Evolutionary conservation across 306 rosid species (phyloP).

Genomic region (cucumber (Cucumis sativus)): DNA sequence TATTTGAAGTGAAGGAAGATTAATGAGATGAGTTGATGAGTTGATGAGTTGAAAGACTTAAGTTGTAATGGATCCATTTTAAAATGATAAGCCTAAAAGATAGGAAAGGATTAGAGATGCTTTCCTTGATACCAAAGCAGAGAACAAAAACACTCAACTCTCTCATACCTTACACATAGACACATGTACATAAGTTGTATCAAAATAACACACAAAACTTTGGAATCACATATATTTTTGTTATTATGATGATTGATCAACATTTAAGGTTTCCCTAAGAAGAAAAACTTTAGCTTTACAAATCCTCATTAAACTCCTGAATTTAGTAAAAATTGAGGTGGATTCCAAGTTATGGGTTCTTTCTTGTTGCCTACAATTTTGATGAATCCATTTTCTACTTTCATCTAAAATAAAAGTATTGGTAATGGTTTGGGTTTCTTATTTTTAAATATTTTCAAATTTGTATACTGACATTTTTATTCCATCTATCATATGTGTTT

Average conservation of each 20-base stretch:
- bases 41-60: no score
- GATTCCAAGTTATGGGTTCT: not conserved
- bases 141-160: not conserved
- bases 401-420: not conserved
- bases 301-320: not conserved
- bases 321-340: slow-evolving; percentile 5
- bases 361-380: not conserved
- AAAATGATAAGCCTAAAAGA: not conserved
- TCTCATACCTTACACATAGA: not conserved
- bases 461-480: no score
- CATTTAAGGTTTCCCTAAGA: not conserved
- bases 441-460: no score
- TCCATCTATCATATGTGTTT: no score
- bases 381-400: not conserved
- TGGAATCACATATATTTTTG: not conserved
- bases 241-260: not conserved
- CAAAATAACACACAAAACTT: not conserved
- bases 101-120: not conserved
- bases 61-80: no score
- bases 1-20: no score
- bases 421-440: no score
- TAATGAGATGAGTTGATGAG: no score
- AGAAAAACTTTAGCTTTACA: not conserved
- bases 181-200: not conserved
- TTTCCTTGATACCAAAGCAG: not conserved